Base-by-base conservation (phyloP, 2,329 filamentous ascomycete species). In the Trichoderma brevicompactum region DNA sequence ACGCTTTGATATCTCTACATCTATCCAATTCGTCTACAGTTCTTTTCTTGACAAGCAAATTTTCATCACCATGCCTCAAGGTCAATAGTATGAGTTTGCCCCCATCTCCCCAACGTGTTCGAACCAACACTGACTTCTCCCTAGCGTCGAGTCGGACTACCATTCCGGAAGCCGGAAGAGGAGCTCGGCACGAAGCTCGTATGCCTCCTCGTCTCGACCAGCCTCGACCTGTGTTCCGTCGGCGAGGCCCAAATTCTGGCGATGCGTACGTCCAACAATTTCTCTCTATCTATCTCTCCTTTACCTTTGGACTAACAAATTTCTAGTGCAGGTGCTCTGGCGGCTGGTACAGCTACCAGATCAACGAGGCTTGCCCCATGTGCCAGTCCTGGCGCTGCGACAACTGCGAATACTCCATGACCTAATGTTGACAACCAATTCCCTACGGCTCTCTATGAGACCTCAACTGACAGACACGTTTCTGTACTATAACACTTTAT, bases 351-450 rank as follows among this genome's bases (percentile, higher is more conserved):
- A 70, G 67, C 15, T 48, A 67, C 13, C n/a, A 60, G 10, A 46
- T 69, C 19, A 65, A 71, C 56, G 38, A 50, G 13, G 68, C 53
- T 48, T 71, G 69, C 64, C 70, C 69, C 3, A 55, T 65, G 40
- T 71, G 70, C 66, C 69, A 68, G 5, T 19, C 32, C 7, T 19
- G 8, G 17, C 73, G 73, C 2, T 75, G 73, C 50, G 0, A 0
- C 0, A 2, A 56, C 36, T 75, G 73, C 58, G n/a, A 3, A 36
- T 74, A 72, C 62, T 62, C 71, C 1, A 46, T 56, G 41, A 43
- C 23, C 49, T 63, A 63, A 28, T 38, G 32, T 13, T 44, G n/a
- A 28, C 49, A 32, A 17, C 8, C 8, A n/a, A 46, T 10, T 46
- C 15, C 17, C 2, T 23, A 36, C 28, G 40, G 28, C 43, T 48